phyloP scores from a whole-genome alignment of 768 basidiomycete species.

The Russula foetens region DNA sequence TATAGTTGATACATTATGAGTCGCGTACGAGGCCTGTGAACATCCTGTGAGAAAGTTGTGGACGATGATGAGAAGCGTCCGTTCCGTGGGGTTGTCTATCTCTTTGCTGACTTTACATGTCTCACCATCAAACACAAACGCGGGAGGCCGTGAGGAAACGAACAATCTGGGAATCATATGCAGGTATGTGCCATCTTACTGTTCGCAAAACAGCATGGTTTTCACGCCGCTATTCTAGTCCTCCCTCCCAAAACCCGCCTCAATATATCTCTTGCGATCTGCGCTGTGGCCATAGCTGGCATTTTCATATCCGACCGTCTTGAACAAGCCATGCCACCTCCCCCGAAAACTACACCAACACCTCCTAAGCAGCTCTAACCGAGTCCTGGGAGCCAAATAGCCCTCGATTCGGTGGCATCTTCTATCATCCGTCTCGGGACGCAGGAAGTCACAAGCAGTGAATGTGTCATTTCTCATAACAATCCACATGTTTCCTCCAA shows the following conservation, averaged over 20 bases:
- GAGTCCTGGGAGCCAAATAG: not conserved
- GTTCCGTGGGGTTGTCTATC: too few relatives aligned
- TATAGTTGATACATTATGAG: not conserved
- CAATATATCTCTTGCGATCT: conserved; percentile 27
- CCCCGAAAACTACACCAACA: conserved; percentile 1
- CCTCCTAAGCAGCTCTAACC: not conserved
- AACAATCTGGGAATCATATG: conserved; percentile 38
- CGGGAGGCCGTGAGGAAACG: conserved; percentile 22
- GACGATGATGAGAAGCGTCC: not conserved
- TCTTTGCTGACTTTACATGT: not conserved
- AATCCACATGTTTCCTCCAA: not conserved
- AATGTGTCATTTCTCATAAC: not conserved
- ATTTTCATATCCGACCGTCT: conserved; percentile 27
- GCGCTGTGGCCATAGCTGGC: conserved; percentile 26
- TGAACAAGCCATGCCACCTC: conserved; percentile 23
- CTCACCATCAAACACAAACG: not conserved
- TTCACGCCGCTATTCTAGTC: conserved; percentile 20
- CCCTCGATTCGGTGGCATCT: not conserved
- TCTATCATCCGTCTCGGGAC: not conserved
- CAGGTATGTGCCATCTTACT: conserved; percentile 25
- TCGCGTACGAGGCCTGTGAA: conserved; percentile 69
- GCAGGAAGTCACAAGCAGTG: not conserved
- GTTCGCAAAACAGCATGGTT: conserved; percentile 6
- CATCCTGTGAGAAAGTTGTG: conserved; percentile 29
- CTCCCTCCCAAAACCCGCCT: conserved; percentile 29